Evolutionary conservation across 305 asterid species (phyloP).

Genomic region (Andrographis paniculata): DNA sequence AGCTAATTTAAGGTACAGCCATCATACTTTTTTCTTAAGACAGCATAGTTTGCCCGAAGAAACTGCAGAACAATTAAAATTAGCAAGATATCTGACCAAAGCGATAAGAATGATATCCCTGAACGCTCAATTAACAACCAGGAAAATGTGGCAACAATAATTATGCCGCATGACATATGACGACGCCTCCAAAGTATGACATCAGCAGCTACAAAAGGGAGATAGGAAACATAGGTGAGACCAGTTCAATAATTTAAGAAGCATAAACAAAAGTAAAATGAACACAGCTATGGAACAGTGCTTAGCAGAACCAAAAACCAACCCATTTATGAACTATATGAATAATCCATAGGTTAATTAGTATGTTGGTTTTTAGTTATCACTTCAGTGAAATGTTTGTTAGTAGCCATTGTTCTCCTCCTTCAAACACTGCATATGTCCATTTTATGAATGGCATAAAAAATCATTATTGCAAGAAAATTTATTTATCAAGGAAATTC

Average conservation of each 20-base stretch:
- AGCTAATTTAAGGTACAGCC: constrained; percentile 8
- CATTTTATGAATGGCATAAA: constrained; percentile 10
- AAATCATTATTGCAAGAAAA: constrained; percentile 9
- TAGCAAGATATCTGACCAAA: constrained; percentile 73
- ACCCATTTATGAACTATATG: too few relatives aligned
- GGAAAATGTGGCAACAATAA: constrained; percentile 62
- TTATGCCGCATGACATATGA: constrained; percentile 61
- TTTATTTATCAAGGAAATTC: constrained; percentile 6
- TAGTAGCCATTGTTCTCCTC: constrained; percentile 6
- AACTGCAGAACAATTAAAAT: constrained; percentile 61
- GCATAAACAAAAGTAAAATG: constrained; percentile 6
- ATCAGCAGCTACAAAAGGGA: constrained; percentile 78
- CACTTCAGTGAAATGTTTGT: constrained; percentile 5
- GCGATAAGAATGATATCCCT: constrained; percentile 72
- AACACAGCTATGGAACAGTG: neutral
- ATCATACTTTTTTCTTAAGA: constrained; percentile 47
- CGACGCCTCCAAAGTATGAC: constrained; percentile 66
- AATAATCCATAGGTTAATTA: too few relatives aligned
- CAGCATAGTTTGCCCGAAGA: constrained; percentile 74
- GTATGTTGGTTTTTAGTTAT: too few relatives aligned
- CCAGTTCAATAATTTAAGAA: constrained; percentile 15
- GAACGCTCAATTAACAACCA: constrained; percentile 79
- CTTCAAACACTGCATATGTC: constrained; percentile 5
- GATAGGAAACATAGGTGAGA: constrained; percentile 23
- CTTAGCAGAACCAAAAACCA: too few relatives aligned